Evolutionary conservation across 202 grass and related monocot genomes (phyloP), one percentile per base, ranked within the genome.

Genomic region (Panicum virgatum): DNA sequence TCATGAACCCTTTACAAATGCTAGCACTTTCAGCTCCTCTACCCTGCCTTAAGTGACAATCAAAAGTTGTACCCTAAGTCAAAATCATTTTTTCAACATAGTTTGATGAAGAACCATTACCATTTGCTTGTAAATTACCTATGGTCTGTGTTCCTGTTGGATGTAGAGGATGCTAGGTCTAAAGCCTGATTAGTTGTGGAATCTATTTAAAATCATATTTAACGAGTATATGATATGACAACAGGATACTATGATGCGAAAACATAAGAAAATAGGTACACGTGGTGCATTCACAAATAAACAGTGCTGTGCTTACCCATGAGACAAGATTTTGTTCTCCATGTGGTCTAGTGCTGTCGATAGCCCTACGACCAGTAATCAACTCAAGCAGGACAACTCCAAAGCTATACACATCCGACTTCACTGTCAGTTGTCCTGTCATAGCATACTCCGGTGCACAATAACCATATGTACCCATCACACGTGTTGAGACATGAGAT

Each of bases 401-500:
- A 52, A 94, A 94, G 86, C 92, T 94, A 85, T 94, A 94, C 11
- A 94, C 89, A 83, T 94, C 92, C 0, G 89, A 92, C 75, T 94
- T 94, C 59, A 94, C 89, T 26, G 92, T 94, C 50, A 94, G 65
- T 36, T 94, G 92, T 76, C 92, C 92, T 53, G 92, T 94, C 92
- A 94, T 94, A 76, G 92, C 92, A 66, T 94, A 94, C 53, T 94
- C 92, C 16, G 92, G 92, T 39, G 92, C 92, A 83, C 93, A 97
- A 75, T 97, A 97, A 66, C 93, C 93, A 43, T 97, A 97, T 12
- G 93, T 97, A 71, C 93, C 93, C 93, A 97, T 97, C 39, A 97
- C 93, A 69, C 93, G 89, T 2, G 93, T 97, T 12, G 90, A 93
- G 11, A 97, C 93, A 83, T 97, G 93, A 5, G 90, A 93, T 81